Percentiles rank a stretch among this genome's conserved stretches.
These are phyloP conservation scores for Knoxia roxburghii DNA, from an alignment of 257 asterid species.

Conservation along the genomic window DNA sequence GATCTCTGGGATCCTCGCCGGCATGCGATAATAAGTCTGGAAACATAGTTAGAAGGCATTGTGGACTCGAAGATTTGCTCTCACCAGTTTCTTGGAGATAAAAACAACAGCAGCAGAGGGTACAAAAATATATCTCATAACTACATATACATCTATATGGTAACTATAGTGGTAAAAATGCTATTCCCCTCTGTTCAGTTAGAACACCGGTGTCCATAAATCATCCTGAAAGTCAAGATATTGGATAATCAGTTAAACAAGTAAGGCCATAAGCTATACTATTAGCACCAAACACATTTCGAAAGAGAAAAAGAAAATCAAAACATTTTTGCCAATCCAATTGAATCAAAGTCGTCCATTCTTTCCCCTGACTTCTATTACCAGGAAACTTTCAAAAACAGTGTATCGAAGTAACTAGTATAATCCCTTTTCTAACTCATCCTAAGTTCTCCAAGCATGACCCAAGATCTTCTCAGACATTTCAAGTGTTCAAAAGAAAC, in stretches of 20 bases:
- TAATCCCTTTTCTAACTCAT: not conserved
- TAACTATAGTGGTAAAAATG: constrained; percentile 15
- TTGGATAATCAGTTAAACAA: constrained; percentile 6
- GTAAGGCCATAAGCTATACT: not conserved
- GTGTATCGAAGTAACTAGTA: not conserved
- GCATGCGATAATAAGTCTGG: constrained; percentile 44
- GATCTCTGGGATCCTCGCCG: constrained; percentile 47
- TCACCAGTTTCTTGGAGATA: constrained; percentile 20
- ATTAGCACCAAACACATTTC: not conserved
- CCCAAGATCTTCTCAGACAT: not conserved
- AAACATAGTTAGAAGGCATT: constrained; percentile 70
- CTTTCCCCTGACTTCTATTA: no score
- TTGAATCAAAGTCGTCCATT: not conserved
- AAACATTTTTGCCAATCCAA: not conserved
- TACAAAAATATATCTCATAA: constrained; percentile 54
- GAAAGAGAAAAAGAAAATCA: not conserved
- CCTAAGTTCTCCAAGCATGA: not conserved
- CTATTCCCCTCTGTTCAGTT: constrained; percentile 16
- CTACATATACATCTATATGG: constrained; percentile 36
- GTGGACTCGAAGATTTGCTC: constrained; percentile 26
- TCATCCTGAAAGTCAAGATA: constrained; percentile 7
- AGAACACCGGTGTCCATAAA: constrained; percentile 17
- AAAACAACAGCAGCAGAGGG: constrained; percentile 31
- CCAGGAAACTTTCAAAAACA: not conserved
- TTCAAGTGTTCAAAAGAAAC: not conserved